These are phyloP conservation scores for Pseudogymnoascus sp. DNA, from an alignment of 2,329 filamentous ascomycete genomes.

Conservation along the genomic window DNA sequence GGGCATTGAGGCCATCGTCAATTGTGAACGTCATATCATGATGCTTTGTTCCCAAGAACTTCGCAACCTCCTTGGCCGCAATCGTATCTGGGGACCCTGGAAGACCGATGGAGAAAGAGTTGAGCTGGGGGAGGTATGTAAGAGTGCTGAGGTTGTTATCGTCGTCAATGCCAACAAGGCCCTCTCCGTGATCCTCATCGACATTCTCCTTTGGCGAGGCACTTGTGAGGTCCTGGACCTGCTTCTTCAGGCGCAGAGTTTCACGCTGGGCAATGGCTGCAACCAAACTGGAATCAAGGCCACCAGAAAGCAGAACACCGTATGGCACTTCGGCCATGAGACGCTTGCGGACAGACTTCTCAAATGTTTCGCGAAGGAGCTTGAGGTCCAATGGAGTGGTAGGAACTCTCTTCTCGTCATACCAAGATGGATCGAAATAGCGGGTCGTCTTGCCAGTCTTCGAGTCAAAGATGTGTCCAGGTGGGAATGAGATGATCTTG, in stretches of 20 bases:
- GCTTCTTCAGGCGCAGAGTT: slow-evolving; percentile 66
- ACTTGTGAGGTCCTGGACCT: slow-evolving; percentile 45
- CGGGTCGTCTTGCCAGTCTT: slow-evolving; percentile 75
- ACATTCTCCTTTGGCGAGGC: slow-evolving; percentile 41
- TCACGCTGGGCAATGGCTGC: slow-evolving; percentile 94
- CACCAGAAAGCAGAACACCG: slow-evolving; percentile 89
- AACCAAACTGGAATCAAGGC: slow-evolving; percentile 90
- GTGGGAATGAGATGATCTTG: slow-evolving; percentile 88
- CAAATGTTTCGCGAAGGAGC: slow-evolving; percentile 70
- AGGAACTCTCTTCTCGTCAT: slow-evolving; percentile 74
- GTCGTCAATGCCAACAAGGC: slow-evolving; percentile 90
- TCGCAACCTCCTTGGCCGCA: slow-evolving; percentile 86
- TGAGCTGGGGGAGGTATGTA: slow-evolving; percentile 86
- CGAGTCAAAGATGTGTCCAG: slow-evolving; percentile 93
- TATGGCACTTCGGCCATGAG: slow-evolving; percentile 99
- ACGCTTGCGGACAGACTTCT: slow-evolving; percentile 88
- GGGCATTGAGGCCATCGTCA: slow-evolving; percentile 91
- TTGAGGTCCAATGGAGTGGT: slow-evolving; percentile 76
- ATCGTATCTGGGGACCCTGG: slow-evolving; percentile 87
- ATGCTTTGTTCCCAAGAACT: slow-evolving; percentile 95
- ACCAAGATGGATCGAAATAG: slow-evolving; percentile 91
- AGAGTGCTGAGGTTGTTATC: slow-evolving; percentile 82
- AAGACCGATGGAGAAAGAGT: slow-evolving; percentile 97
- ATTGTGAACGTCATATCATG: slow-evolving; percentile 98
- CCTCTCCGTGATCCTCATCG: slow-evolving; percentile 55